phyloP scores from a whole-genome alignment of 108 stramenopile species.

The Cylindrotheca closterium region DNA sequence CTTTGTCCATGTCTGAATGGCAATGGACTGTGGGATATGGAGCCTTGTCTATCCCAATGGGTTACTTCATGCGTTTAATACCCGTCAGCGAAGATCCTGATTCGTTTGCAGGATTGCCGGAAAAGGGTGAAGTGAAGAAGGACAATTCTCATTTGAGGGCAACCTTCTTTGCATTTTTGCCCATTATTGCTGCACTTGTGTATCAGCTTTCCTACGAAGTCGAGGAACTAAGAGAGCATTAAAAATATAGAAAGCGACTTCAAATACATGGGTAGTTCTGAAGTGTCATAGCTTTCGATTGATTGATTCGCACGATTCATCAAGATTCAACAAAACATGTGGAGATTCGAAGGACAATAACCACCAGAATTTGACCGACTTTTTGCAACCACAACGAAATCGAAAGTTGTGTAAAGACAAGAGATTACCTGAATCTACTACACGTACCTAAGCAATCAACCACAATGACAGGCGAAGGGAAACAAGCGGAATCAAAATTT shows the following conservation, averaged over 20 bases:
- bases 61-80: constrained; percentile 67
- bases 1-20: constrained; percentile 68
- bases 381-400: not conserved
- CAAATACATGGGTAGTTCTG: too few relatives aligned
- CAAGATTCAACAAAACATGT: too few relatives aligned
- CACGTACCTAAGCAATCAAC: too few relatives aligned
- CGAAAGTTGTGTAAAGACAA: too few relatives aligned
- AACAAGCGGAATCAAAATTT: not conserved
- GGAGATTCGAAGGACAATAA: not conserved
- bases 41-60: constrained; percentile 68
- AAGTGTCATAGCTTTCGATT: too few relatives aligned
- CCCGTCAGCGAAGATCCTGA: constrained; percentile 66
- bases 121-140: constrained; percentile 18
- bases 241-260: not conserved
- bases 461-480: not conserved
- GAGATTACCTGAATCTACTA: too few relatives aligned
- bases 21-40: constrained; percentile 54
- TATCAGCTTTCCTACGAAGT: constrained; percentile 57
- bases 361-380: not conserved
- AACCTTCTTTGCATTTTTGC: constrained; percentile 36
- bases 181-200: constrained; percentile 49
- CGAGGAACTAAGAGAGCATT: constrained; percentile 46
- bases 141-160: constrained; percentile 27
- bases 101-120: constrained; percentile 57
- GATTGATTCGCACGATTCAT: too few relatives aligned